These are phyloP conservation scores for Fragosphaeria purpurea DNA, from an alignment of 2,329 filamentous ascomycete genomes.

Conservation along the genomic window DNA sequence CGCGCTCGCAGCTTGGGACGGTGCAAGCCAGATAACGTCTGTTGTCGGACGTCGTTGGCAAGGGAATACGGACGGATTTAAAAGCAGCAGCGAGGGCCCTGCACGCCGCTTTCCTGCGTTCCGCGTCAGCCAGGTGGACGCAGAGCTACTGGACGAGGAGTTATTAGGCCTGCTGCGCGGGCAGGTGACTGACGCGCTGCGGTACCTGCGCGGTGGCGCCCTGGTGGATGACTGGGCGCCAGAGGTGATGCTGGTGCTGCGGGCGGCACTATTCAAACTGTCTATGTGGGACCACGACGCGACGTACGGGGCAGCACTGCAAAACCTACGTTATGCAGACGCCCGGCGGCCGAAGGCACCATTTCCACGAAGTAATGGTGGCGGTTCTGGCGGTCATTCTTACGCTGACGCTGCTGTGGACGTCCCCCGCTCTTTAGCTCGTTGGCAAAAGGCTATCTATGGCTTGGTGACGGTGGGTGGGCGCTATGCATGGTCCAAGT, in stretches of 20 bases:
- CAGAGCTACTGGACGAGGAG: conserved; percentile 90
- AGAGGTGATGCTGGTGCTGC: conserved; percentile 70
- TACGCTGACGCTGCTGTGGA: conserved; percentile 44
- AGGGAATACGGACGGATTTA: not conserved
- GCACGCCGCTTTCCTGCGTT: conserved; percentile 71
- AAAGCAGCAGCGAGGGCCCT: conserved; percentile 44
- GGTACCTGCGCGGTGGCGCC: conserved; percentile 67
- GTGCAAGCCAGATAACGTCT: conserved; percentile 27
- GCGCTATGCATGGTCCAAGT: conserved; percentile 81
- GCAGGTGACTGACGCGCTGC: conserved; percentile 80
- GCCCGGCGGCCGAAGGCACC: conserved; percentile 42
- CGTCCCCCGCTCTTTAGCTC: conserved; percentile 52
- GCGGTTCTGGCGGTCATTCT: not conserved
- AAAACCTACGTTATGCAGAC: conserved; percentile 85
- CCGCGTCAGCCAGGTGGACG: conserved; percentile 90
- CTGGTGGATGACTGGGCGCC: conserved; percentile 77
- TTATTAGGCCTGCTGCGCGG: conserved; percentile 73
- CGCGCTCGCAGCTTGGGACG: conserved; percentile 56
- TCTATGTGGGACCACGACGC: conserved; percentile 95
- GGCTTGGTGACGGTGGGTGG: conserved; percentile 80
- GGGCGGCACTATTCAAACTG: conserved; percentile 82
- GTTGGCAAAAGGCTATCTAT: conserved; percentile 73
- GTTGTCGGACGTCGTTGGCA: not conserved
- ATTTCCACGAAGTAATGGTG: not conserved
- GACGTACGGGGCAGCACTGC: conserved; percentile 84